Base-by-base conservation (phyloP, 139 green algal genomes). In the Asterochloris sp. region DNA sequence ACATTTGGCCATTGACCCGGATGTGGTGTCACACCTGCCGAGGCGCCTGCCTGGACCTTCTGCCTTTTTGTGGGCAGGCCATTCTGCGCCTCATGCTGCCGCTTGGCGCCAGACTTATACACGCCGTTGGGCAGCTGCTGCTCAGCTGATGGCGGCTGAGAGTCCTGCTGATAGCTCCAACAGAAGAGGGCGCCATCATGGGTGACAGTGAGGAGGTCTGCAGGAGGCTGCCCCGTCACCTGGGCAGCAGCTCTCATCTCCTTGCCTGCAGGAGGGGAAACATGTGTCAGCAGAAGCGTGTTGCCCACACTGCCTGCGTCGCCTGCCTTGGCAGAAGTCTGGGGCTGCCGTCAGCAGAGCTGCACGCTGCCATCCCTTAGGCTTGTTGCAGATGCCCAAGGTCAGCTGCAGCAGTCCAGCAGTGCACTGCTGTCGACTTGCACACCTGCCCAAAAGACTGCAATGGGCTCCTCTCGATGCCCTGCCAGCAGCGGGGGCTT, bases 131-230 rank as follows among this genome's bases (percentile, higher is more conserved):
- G n/a, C 60, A 2, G 26, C 24, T 62, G 62, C 79, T 26, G 67
- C 62, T 62, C 63, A 62, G 23, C 61, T 47, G 38, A 0, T 47
- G 23, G 67, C 10, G 24, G 13, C 16, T 61, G 78, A 61, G 47
- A n/a, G 11, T 69, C 76, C 10, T 11, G 23, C 66, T 85, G n/a
- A 77, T 93, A 96, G 24, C 78, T 83, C 94, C 95, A 99, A 16
- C 79, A 82, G 85, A 95, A 94, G 74, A 99, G 87, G 0, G 95
- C 94, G 23, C 96, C 96, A 85, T 99, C 96, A 0, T 85, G 85
- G 0, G 92, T 94, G 0, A 98, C 73, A 0, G 94, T 96, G 88
- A 94, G 95, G 61, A 97, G 86, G 21, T 83, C 79, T 14, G 90
- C 88, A 8, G 88, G 66, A 62, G 86, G 67, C 81, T 87, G 87